phyloP scores from a whole-genome alignment of 805 yeast genomes.

The Myxozyma kluyveri region DNA sequence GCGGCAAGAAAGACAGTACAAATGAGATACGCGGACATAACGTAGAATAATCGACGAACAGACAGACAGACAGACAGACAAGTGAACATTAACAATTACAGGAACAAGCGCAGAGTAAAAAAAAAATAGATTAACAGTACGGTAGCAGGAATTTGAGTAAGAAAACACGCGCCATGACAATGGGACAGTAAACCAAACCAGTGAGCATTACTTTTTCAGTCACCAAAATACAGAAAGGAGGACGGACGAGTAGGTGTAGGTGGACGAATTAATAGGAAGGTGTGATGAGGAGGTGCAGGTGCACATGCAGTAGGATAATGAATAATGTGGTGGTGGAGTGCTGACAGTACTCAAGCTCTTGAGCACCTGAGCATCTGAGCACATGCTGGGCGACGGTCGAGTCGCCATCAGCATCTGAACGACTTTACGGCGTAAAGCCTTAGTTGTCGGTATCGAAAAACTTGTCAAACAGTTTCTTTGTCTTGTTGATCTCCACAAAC shows the following conservation, averaged over 20 bases:
- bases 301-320: too few species aligned
- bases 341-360: too few species aligned
- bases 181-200: neutral
- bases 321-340: too few species aligned
- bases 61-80: neutral
- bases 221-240: neutral
- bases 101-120: neutral
- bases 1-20: too few species aligned
- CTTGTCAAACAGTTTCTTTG: slow-evolving; percentile 33
- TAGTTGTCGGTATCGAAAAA: slow-evolving; percentile 31
- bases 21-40: too few species aligned
- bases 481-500: slow-evolving; percentile 39
- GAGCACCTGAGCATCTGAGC: too few species aligned
- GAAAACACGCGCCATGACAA: neutral
- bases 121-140: too few species aligned
- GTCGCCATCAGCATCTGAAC: too few species aligned
- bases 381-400: too few species aligned
- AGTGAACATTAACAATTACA: neutral
- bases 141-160: too few species aligned
- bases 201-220: neutral
- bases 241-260: neutral
- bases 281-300: neutral
- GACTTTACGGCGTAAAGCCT: too few species aligned
- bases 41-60: too few species aligned
- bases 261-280: neutral